phyloP scores from a whole-genome alignment of 2,329 filamentous ascomycete genomes.

The Myriosclerotinia scirpicola region DNA sequence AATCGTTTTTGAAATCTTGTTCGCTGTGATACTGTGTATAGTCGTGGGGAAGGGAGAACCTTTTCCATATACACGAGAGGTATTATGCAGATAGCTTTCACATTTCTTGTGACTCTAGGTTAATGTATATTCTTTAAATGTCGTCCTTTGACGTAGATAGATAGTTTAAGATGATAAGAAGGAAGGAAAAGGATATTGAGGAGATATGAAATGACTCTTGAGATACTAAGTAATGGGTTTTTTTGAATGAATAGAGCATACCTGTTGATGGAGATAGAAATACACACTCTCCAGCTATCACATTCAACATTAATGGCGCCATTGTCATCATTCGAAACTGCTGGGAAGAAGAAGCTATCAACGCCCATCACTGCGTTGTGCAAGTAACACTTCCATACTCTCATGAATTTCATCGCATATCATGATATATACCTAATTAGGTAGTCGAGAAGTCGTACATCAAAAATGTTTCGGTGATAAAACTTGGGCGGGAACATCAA shows the following conservation, averaged over 20 bases:
- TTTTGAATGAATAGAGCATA: not conserved
- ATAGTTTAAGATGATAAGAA: not conserved
- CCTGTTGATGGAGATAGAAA: not conserved
- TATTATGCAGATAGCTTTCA: not conserved
- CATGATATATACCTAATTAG: not conserved
- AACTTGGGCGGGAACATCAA: not conserved
- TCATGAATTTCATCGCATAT: not conserved
- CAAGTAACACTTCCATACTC: not conserved
- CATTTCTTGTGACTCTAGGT: not conserved
- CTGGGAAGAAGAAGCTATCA: not conserved
- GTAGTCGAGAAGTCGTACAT: not conserved
- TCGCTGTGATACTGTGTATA: not conserved
- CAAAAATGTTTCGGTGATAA: not conserved
- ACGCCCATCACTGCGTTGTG: not conserved
- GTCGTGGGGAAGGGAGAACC: not conserved
- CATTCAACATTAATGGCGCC: not conserved
- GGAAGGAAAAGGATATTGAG: not conserved
- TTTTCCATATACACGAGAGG: constrained; percentile 13
- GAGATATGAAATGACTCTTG: not conserved
- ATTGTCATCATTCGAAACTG: not conserved
- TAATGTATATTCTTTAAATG: not conserved
- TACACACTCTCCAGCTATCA: not conserved
- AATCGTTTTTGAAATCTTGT: constrained; percentile 1
- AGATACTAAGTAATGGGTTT: too few species aligned
- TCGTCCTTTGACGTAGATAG: not conserved